Conservation (phyloP, 331 rosid species). For the Acacia pycnantha region DNA sequence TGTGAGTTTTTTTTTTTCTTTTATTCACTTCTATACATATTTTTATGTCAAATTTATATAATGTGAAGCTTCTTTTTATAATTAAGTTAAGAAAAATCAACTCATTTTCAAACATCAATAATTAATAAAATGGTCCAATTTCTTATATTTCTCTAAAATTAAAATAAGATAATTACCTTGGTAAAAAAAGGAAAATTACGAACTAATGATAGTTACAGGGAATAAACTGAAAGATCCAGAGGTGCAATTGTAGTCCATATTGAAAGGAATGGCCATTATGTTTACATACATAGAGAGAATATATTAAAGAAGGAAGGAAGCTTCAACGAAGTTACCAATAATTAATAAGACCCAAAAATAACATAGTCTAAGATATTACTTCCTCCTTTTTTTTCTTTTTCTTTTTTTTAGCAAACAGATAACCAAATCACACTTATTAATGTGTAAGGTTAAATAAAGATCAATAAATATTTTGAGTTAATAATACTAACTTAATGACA, state of each 20-base stretch:
- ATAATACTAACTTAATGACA: neutral
- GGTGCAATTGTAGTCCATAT: too few relatives aligned
- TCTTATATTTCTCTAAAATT: neutral
- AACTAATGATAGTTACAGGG: neutral
- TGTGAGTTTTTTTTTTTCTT: too few relatives aligned
- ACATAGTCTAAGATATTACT: too few relatives aligned
- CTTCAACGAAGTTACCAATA: neutral
- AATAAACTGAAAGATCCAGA: too few relatives aligned
- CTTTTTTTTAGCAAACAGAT: neutral
- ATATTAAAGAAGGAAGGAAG: neutral
- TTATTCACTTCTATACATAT: neutral
- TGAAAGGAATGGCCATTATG: neutral
- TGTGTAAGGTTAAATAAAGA: neutral
- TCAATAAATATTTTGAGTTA: neutral
- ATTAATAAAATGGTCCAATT: neutral
- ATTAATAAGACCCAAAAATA: neutral
- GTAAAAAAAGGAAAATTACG: neutral
- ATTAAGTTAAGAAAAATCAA: neutral
- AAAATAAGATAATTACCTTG: neutral
- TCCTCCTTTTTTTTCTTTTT: neutral
- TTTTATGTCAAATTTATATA: neutral
- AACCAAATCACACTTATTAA: too few relatives aligned
- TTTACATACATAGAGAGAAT: neutral
- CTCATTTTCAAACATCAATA: too few relatives aligned
- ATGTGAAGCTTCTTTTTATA: neutral